Evolutionary conservation across 805 yeast genomes (phyloP).

Genomic region (Blastobotrys terrestris): DNA sequence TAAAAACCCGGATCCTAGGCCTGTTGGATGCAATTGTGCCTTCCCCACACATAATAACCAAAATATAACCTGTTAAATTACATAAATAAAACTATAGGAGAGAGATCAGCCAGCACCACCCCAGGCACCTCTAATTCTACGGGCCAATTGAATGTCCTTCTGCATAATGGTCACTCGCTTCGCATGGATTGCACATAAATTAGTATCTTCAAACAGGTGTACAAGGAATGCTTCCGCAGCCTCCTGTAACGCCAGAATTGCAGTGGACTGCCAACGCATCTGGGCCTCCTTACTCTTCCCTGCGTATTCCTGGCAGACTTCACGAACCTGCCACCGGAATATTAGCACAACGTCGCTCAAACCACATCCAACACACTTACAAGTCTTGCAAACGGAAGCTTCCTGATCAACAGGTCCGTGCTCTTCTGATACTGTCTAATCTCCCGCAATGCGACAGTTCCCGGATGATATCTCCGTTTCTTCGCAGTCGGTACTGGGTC

Average conservation of each 20-base stretch:
- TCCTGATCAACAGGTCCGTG: conserved; percentile 90
- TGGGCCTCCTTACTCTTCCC: conserved; percentile 37
- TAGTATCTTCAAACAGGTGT: conserved; percentile 94
- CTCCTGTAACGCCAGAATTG: conserved; percentile 96
- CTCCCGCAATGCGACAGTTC: conserved; percentile 91
- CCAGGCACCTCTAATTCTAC: conserved; percentile 81
- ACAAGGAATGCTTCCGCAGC: conserved; percentile 98
- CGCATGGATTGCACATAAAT: conserved; percentile 97
- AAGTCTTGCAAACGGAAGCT: conserved; percentile 94
- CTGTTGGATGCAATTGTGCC: not conserved
- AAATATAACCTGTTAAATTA: not conserved
- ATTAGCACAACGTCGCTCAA: conserved; percentile 72
- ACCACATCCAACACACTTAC: conserved; percentile 34
- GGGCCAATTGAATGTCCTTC: conserved; percentile 96
- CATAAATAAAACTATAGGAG: not conserved
- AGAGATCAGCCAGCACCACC: conserved; percentile 10
- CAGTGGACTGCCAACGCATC: conserved; percentile 95
- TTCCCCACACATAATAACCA: not conserved
- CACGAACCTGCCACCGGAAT: conserved; percentile 33
- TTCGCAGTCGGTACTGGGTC: conserved; percentile 8
- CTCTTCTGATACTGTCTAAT: conserved; percentile 96
- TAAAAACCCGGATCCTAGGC: no score
- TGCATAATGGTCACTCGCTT: conserved; percentile 98
- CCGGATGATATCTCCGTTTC: conserved; percentile 74
- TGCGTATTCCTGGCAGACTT: conserved; percentile 57